Evolutionary conservation across 78 protist genomes (phyloP).

Genomic region (Protostelium mycophagum): DNA sequence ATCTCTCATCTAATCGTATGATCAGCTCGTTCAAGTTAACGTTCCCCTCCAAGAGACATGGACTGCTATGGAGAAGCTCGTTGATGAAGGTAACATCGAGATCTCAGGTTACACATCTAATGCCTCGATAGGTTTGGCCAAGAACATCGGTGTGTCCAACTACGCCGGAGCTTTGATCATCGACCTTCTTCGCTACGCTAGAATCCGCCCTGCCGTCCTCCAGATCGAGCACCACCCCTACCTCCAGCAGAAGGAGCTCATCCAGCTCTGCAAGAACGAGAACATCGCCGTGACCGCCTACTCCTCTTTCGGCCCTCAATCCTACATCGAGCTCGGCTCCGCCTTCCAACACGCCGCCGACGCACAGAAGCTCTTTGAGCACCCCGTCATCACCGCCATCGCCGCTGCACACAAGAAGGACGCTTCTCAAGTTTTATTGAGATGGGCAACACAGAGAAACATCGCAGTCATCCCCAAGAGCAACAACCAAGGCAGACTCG

Average conservation of each 20-base stretch:
- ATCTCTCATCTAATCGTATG: background rate
- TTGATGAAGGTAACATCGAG: slow-evolving; percentile 7
- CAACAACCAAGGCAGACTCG: slow-evolving; percentile 20
- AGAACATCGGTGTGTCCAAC: slow-evolving; percentile 35
- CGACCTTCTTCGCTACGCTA: slow-evolving; percentile 6
- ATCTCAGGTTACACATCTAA: background rate
- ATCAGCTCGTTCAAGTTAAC: background rate
- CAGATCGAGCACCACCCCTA: slow-evolving; percentile 64
- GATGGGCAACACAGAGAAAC: slow-evolving; percentile 42
- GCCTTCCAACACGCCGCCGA: background rate
- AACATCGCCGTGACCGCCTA: slow-evolving; percentile 16
- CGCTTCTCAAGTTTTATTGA: slow-evolving; percentile 24
- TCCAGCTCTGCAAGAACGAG: background rate
- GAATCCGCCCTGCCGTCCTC: slow-evolving; percentile 17
- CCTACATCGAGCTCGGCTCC: background rate
- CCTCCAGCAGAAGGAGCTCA: background rate
- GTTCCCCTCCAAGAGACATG: slow-evolving; percentile 46
- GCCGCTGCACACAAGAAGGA: slow-evolving; percentile 58
- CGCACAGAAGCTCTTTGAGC: slow-evolving; percentile 9
- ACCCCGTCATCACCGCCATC: slow-evolving; percentile 17
- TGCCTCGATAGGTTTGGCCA: slow-evolving; percentile 34
- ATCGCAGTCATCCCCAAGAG: slow-evolving; percentile 39
- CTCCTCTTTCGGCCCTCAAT: slow-evolving; percentile 16
- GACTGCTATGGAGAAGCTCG: slow-evolving; percentile 61
- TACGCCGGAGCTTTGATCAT: background rate